Evolutionary conservation across 257 asterid species (phyloP).

Genomic region (Coffea eugenioides): DNA sequence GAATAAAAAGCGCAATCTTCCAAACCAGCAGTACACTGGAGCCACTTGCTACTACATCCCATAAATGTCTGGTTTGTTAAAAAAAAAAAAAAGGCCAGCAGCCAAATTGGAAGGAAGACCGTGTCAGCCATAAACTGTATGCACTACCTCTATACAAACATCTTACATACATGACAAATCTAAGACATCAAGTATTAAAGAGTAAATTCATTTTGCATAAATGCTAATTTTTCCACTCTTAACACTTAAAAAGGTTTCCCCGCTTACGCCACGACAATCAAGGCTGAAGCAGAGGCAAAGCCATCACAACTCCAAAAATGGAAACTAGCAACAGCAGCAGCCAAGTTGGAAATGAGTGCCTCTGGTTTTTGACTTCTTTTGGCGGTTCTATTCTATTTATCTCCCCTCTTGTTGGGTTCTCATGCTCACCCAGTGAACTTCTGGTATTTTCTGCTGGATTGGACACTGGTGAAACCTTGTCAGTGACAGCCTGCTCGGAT

Average conservation of each 20-base stretch:
- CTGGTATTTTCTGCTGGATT: constrained; percentile 29
- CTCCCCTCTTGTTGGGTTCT: constrained; percentile 36
- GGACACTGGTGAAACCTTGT: constrained; percentile 39
- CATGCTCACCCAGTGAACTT: constrained; percentile 42
- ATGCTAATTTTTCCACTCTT: not conserved
- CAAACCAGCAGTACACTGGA: not conserved
- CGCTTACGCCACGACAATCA: constrained; percentile 22
- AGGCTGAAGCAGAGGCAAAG: constrained; percentile 85
- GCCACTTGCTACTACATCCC: not conserved
- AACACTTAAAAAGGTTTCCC: not conserved
- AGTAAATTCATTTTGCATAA: not conserved
- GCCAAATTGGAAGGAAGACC: not conserved
- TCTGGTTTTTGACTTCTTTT: constrained; percentile 46
- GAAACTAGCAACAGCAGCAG: constrained; percentile 56
- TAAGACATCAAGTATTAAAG: not conserved
- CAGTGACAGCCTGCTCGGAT: constrained; percentile 43
- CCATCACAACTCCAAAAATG: constrained; percentile 77
- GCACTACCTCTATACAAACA: not conserved
- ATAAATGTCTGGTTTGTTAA: not conserved
- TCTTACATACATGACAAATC: constrained; percentile 4
- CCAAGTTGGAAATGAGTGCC: constrained; percentile 69
- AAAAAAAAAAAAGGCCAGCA: not conserved
- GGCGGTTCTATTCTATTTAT: constrained; percentile 34
- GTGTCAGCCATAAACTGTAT: not conserved
- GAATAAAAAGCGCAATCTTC: not conserved